Percentiles rank a stretch among this genome's conserved stretches.
Evolutionary conservation across 148 eudicot genomes (phyloP).

Genomic region (Selenicereus undatus): DNA sequence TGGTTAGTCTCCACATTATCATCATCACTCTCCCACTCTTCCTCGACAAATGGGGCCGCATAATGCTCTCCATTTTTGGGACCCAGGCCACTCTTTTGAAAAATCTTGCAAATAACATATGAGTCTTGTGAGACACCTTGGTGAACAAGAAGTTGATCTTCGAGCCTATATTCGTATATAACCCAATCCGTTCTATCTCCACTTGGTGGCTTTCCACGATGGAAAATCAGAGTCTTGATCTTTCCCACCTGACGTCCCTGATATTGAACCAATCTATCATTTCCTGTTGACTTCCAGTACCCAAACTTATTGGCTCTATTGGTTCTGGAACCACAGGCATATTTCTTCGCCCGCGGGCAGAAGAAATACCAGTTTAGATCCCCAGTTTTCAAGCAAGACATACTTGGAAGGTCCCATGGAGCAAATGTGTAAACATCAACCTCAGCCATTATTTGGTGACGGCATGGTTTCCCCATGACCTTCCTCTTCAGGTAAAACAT

Average conservation of each 20-base stretch:
- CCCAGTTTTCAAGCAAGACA: constrained; percentile 29
- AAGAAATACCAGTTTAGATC: constrained; percentile 83
- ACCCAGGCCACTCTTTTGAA: constrained; percentile 62
- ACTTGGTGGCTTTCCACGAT: constrained; percentile 53
- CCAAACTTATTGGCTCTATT: constrained; percentile 63
- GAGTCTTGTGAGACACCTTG: constrained; percentile 45
- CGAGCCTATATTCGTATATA: constrained; percentile 61
- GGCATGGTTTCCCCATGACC: constrained; percentile 45
- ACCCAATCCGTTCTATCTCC: constrained; percentile 89
- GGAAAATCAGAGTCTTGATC: constrained; percentile 72
- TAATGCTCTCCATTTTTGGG: constrained; percentile 70
- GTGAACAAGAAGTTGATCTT: constrained; percentile 37
- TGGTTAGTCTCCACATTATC: constrained; percentile 5
- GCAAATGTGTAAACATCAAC: constrained; percentile 48
- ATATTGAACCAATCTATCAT: constrained; percentile 41
- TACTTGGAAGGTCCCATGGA: constrained; percentile 78
- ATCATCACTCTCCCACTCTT: constrained; percentile 59
- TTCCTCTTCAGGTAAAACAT: constrained; percentile 79
- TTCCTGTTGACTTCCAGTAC: constrained; percentile 87
- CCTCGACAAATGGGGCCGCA: constrained; percentile 72
- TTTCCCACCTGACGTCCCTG: constrained; percentile 44
- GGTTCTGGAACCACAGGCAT: constrained; percentile 47
- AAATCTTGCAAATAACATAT: constrained; percentile 64
- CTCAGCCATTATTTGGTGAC: constrained; percentile 47
- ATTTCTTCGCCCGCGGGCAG: constrained; percentile 56